Conservation (phyloP, 78 protist genomes). For the Monosiga brevicollis region DNA sequence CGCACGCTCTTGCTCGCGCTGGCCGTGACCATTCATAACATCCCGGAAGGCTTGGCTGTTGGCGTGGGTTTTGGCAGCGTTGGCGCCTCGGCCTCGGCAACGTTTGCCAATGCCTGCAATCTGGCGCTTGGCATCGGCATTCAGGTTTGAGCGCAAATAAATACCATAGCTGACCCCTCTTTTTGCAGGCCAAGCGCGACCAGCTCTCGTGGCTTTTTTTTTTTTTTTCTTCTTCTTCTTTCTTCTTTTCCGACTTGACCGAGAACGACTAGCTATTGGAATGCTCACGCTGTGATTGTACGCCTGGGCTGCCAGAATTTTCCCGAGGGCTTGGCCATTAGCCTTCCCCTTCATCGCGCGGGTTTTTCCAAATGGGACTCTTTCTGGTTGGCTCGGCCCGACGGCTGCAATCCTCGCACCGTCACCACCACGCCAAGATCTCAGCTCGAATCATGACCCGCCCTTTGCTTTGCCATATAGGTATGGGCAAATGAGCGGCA, state of each 20-base stretch:
- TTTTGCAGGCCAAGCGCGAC: too few species aligned
- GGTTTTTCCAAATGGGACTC: slow-evolving; percentile 17
- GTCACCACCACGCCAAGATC: too few species aligned
- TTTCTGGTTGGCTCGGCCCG: slow-evolving; percentile 3
- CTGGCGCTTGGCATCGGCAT: slow-evolving; percentile 42
- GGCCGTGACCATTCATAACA: slow-evolving; percentile 46
- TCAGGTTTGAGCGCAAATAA: too few species aligned
- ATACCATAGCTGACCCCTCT: too few species aligned
- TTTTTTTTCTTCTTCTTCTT: too few species aligned
- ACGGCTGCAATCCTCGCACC: too few species aligned
- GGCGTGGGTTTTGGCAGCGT: slow-evolving; percentile 33
- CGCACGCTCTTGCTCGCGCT: slow-evolving; percentile 24
- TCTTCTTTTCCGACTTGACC: too few species aligned
- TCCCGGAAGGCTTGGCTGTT: slow-evolving; percentile 46
- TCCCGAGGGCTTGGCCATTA: slow-evolving; percentile 40
- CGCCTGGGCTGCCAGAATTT: slow-evolving; percentile 10
- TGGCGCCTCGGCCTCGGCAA: neutral
- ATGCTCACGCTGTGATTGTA: neutral
- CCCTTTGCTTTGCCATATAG: too few species aligned
- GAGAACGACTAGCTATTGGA: too few species aligned
- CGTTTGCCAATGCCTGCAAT: neutral
- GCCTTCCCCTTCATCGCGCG: slow-evolving; percentile 32
- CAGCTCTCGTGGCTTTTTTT: too few species aligned
- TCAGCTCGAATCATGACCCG: too few species aligned
- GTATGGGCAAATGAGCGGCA: slow-evolving; percentile 31